Base-by-base conservation (phyloP, 2,329 filamentous ascomycete genomes). In the Pseudogymnoascus sp. region DNA sequence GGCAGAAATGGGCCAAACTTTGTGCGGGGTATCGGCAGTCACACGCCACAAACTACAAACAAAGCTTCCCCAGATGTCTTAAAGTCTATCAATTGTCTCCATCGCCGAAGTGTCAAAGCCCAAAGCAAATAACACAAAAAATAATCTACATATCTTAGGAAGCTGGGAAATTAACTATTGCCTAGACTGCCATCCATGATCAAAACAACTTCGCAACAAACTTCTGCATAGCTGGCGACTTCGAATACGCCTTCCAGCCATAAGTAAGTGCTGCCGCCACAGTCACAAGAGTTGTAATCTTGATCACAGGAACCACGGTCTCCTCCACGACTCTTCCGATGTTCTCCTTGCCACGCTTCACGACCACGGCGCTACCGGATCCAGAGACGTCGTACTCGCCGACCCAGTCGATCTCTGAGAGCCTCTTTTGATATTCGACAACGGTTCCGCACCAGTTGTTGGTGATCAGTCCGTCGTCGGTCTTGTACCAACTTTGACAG, bases 401-500 rank as follows among this genome's bases (percentile, higher is more conserved):
- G 4, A 31, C 58, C 73, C 76, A 80, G 21, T 77, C 35, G 65
- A 82, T 76, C 13, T 70, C 71, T 7, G 71, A 68, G 60, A 79
- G 64, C 64, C 74, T 65, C 59, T 79, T 74, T 71, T 85, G 83
- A 68, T 85, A 86, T 51, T 81, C 77, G 0, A 85, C 68, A 5
- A 81, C 83, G 0, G 78, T 83, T 0, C 80, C 75, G 21, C 31
- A 74, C 76, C 81, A 85, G 66, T 85, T 85, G 63, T 84, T 84
- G 4, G 81, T 84, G 65, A 85, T 82, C 39, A 76, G 65, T 0
- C 82, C 82, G 0, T 78, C 76, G 0, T 76, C 75, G 21, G 77
- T 80, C 73, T 84, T 84, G 68, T 85, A 85, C 82, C 83, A 85
- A 51, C 74, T 78, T 15, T 74, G 75, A 66, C 82, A 85, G 25